Base-by-base conservation (phyloP, 495 filamentous ascomycete genomes). In the Stereocaulon alpinum region DNA sequence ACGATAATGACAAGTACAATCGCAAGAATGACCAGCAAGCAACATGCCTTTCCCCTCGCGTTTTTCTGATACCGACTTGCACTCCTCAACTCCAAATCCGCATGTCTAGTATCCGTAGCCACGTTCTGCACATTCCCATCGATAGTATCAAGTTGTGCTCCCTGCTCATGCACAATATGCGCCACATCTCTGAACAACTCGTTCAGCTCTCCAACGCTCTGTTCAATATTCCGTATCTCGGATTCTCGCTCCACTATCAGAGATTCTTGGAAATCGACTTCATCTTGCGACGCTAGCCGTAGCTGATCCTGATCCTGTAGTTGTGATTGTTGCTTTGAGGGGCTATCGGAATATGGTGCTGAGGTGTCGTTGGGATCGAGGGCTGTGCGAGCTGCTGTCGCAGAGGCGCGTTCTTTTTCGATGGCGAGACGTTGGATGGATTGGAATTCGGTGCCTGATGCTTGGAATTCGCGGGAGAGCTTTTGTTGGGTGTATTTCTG, bases 231-330 rank as follows among this genome's bases (percentile, higher is more conserved):
- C 34, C 91, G 85, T 64, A 99, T 99, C 76, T 97, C 93, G 22
- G 86, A 80, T 70, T 99, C 93, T 18, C 93, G 89, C 77, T 97
- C 91, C 61, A 92, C 82, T 68, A 99, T 97, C 40, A 99, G 74
- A 12, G 86, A 83, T 61, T 97, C 94, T 67, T 99, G 94, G 76
- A 97, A 99, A 67, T 97, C 91, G 53, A 99, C 93, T 66, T 99
- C 93, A 67, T 88, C 86, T 69, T 99, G 93, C 40, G 90, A 81
- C 2, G 93, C 93, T 1, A 97, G 80, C 17, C 86, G 87, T 29
- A 86, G 76, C 65, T 88, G 81, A 63, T 93, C 83, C 67, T 92
- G 82, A 56, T 92, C 79, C 66, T 91, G 87, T 55, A 81, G 77
- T 55, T 80, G 77, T 30, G 80, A 76, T 62, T 86, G 81, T 56